phyloP scores from a whole-genome alignment of 345 rosid species.

The Moricandia moricandioides region DNA sequence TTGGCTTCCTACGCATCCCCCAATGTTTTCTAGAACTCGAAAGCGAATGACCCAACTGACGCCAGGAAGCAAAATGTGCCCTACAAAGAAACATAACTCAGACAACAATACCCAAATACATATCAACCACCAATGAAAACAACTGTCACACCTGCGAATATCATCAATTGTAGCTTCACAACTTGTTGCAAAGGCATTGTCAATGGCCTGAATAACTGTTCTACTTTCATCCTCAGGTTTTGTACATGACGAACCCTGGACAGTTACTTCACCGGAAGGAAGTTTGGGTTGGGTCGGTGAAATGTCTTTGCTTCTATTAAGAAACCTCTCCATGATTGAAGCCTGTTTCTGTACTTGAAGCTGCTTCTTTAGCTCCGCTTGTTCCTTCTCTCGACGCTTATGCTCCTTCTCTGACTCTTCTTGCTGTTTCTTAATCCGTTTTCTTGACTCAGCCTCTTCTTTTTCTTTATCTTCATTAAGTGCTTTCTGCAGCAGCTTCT shows the following conservation, averaged over 20 bases:
- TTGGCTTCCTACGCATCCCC: constrained; percentile 78
- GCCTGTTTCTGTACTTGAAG: constrained; percentile 74
- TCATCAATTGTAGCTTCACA: constrained; percentile 45
- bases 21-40: constrained; percentile 54
- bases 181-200: constrained; percentile 52
- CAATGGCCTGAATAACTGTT: constrained; percentile 53
- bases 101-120: constrained; percentile 17
- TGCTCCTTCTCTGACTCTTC: constrained; percentile 76
- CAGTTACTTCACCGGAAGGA: constrained; percentile 35
- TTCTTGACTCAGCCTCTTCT: constrained; percentile 62
- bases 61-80: constrained; percentile 77
- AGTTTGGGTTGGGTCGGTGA: constrained; percentile 36
- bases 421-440: constrained; percentile 63
- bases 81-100: constrained; percentile 42
- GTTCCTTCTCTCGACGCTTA: constrained; percentile 70
- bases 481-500: constrained; percentile 55
- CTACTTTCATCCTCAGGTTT: constrained; percentile 38
- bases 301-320: constrained; percentile 54
- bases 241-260: constrained; percentile 17
- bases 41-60: constrained; percentile 44
- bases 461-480: constrained; percentile 59
- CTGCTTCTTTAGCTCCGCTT: constrained; percentile 60
- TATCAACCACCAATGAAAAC: constrained; percentile 5
- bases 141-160: constrained; percentile 53
- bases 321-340: constrained; percentile 85